Evolutionary conservation across 805 yeast genomes (phyloP), one percentile per base, ranked within the genome.

Genomic region (Wickerhamiella sorbophila): DNA sequence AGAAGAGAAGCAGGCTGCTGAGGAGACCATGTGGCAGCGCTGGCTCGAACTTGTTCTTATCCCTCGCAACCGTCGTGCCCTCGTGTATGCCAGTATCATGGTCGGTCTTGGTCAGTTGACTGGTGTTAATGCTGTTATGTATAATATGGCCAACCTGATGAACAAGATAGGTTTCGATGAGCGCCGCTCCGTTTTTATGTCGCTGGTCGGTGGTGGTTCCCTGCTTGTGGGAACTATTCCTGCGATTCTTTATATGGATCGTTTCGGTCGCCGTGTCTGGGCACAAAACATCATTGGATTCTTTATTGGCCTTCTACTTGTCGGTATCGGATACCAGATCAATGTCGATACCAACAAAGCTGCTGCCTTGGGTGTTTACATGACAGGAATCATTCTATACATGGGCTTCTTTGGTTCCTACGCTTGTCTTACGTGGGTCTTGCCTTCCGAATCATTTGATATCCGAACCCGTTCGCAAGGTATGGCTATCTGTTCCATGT

Each of bases 201-300:
- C 81, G 6, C 66, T 75, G 53, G 82, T 76, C 18, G 80, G 80
- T 40, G 82, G 82, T 52, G 81, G 77, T 31, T 64, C 80, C 1
- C 59, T 75, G 35, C 56, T 76, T 48, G 36, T 77, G 9, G 83
- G 82, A 52, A 71, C 81, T 8, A 75, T 77, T 50, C 82, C 82
- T 19, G 81, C 80, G 12, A 69, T 75, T 41, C 49, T 72, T 44
- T 74, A 58, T 37, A 56, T 58, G 58, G 62, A 59, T 45, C 36
- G 42, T 27, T 46, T 52, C 20, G 62, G 62, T 5, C 58, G 63
- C 67, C 78, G 81, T 70, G 44, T 42, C 51, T 75, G 82, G 80
- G 78, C 77, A 44, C 74, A 73, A 48, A 64, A 71, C 47, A 63
- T 72, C 48, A 59, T 65, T 8, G 72, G 77, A 12, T 76, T 75